These are phyloP conservation scores for Scedosporium minutisporum DNA, from an alignment of 2,329 filamentous ascomycete genomes.

Conservation along the genomic window DNA sequence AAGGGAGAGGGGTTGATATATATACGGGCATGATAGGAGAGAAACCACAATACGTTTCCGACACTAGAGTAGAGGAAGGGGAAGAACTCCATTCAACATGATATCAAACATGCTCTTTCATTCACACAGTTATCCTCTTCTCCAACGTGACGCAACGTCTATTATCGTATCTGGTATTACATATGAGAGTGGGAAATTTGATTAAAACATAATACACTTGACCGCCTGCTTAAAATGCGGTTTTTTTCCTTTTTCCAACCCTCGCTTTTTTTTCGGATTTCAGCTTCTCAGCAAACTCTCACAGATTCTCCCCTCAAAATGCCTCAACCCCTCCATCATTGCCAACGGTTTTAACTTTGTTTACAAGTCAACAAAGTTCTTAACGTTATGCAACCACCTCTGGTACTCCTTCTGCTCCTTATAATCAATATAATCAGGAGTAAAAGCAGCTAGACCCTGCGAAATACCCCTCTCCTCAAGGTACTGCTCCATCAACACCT, in stretches of 20 bases:
- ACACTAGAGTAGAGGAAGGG: too few relatives aligned
- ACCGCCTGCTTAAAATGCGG: neutral
- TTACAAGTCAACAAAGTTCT: constrained; percentile 71
- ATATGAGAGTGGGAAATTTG: neutral
- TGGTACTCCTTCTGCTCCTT: constrained; percentile 99
- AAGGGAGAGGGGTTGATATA: too few relatives aligned
- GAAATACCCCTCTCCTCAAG: constrained; percentile 91
- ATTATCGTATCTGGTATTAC: neutral
- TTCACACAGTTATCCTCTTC: neutral
- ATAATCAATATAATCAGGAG: constrained; percentile 91
- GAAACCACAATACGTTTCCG: too few relatives aligned
- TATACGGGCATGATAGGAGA: too few relatives aligned
- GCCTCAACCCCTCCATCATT: neutral
- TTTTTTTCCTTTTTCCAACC: neutral
- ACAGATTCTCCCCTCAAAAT: neutral
- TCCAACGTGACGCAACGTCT: neutral
- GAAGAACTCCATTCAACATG: too few relatives aligned
- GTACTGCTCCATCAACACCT: constrained; percentile 84
- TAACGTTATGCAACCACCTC: constrained; percentile 78
- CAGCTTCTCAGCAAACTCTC: neutral
- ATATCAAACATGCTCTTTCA: neutral
- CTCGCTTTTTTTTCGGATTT: neutral
- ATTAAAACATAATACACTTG: neutral
- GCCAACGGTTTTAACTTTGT: neutral
- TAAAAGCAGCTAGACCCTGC: constrained; percentile 75